Base-by-base conservation (phyloP, 2,329 filamentous ascomycete species). In the Hawksworthiomyces lignivorus region DNA sequence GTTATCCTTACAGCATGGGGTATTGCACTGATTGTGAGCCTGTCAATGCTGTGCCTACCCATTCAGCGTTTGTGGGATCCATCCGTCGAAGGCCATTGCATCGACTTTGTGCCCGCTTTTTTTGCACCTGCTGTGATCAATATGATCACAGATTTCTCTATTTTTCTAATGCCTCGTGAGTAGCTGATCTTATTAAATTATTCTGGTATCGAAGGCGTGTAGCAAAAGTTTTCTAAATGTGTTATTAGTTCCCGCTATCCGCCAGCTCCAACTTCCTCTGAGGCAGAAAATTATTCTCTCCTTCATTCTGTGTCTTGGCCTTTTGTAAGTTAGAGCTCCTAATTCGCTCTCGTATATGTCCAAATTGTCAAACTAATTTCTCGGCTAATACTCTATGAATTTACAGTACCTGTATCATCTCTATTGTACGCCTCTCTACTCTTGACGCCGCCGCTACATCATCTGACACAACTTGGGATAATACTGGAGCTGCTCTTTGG, bases 401-500 rank as follows among this genome's bases (percentile, higher is more conserved):
- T 7, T 22, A 15, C 33, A 56, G 54, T 15, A 56, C 55, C 4
- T 56, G 54, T 29, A 47, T 55, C 29, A 56, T 56, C 21, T 55
- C 54, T 7, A 46, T 52, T 34, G 46, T 56, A 26, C 53, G 55
- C 18, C 51, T 57, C 26, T 49, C 48, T 6, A 55, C 54, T 4
- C 52, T 57, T n/a, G 46, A 46, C 11, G 38, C 41, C 11, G 54
- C 54, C n/a, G 52, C 46, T 7, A 41, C 26, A 18, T 37, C 47
- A 1, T 36, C 49, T 4, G 45, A 54, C 30, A 45, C 51, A 3
- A 53, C 50, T 27, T 57, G 55, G 55, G 54, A 54, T 28, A 57
- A 56, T 35, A 52, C 52, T 12, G 45, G 49, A 28, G 54, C 56
- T 1, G 56, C 56, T 5, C 48, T 54, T n/a, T 59, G 55, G 56